Base-by-base conservation (phyloP, 805 yeast species). In the Debaryomyces prosopidis region DNA sequence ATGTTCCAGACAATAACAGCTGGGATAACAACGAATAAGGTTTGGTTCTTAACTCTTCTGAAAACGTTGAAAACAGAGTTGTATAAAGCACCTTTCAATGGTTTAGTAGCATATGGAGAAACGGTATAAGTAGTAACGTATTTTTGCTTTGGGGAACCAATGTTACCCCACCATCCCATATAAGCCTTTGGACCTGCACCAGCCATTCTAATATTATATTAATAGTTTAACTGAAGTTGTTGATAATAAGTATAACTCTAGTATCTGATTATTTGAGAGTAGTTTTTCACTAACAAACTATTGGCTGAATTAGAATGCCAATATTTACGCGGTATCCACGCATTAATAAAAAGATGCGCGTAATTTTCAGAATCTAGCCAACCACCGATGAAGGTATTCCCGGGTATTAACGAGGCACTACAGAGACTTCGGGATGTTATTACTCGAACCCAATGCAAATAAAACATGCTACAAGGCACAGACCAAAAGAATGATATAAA, bases 151-250 rank as follows among this genome's bases (percentile, higher is more conserved):
- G 94, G 91, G 70, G 87, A 79, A 65, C 95, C 96, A 65, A 90
- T 71, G 75, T 77, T 70, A 65, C 97, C 97, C 97, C 97, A 90
- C 97, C 97, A 90, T 59, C 97, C 97, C 92, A 88, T 85, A 65
- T 86, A 90, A 63, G 89, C 66, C 59, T 79, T 81, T 59, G 85
- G 84, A 59, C 81, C 80, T 41, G 55, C 51, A 44, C 67, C 67
- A 45, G 58, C 67, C 67, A 62, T 62, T 30, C 11, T 30, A 30
- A 30, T 30, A n/a, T 14, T 30, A 30, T 17, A 26, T 27, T 20
- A 31, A 15, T 39, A 20, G 18, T 39, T 18, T 9, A 17, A 31
- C 36, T 39, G 20, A 31, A 18, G 31, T 10, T 11, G 23, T 34
- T 18, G 18, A 34, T 15, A 34, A 34, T 34, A 34, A 16, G 11